A percentile compares a stretch with the other conserved stretches of the same genome.
Conservation (phyloP, 164 flowering plant genomes). For the Chimonanthus praecox region DNA sequence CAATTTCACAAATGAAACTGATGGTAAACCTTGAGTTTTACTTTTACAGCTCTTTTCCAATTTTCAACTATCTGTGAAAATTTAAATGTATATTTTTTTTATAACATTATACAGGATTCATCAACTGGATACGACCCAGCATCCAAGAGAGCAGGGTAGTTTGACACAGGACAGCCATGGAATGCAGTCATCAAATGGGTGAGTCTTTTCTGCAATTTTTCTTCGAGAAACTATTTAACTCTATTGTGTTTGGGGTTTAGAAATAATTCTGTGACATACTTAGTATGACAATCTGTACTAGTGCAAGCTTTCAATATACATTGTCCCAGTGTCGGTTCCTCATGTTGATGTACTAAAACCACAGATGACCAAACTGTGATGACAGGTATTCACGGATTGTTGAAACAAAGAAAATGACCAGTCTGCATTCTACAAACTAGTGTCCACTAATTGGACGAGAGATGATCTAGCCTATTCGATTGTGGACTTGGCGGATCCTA, state of each 20-base stretch:
- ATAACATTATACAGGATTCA: neutral
- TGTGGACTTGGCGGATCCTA: neutral
- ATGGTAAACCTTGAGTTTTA: constrained; percentile 10
- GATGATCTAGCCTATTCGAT: neutral
- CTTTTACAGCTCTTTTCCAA: neutral
- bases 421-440: neutral
- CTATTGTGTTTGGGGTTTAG: too few species aligned
- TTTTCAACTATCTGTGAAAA: neutral
- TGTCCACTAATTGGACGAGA: neutral
- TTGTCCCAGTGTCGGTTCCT: neutral
- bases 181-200: constrained; percentile 11
- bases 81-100: neutral
- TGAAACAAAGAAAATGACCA: too few species aligned
- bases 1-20: constrained; percentile 22
- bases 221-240: neutral
- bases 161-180: constrained; percentile 6
- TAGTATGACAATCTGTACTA: neutral
- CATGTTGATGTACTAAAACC: neutral
- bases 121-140: constrained; percentile 16
- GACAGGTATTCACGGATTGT: neutral
- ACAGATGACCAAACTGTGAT: neutral
- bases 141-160: constrained; percentile 18
- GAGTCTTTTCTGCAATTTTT: neutral
- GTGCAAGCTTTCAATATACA: neutral
- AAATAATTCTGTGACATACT: neutral